A percentile compares a stretch with the other conserved stretches of the same genome.
These are phyloP conservation scores for Citrus cavaleriei DNA, from an alignment of 345 rosid genomes.

Conservation along the genomic window DNA sequence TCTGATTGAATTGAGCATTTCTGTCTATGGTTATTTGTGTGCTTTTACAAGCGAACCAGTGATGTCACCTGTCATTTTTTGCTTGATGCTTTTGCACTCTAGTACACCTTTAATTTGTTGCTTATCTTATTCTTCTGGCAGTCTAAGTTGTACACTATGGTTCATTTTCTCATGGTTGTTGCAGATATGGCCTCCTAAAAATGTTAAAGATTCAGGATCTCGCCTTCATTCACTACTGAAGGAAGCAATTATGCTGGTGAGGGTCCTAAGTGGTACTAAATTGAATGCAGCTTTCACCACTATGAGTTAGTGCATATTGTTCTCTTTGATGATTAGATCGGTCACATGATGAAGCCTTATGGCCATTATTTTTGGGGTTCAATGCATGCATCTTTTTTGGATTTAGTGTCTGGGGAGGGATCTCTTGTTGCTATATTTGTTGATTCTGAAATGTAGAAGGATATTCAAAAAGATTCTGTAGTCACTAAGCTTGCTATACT, in stretches of 20 bases:
- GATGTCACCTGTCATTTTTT: background rate
- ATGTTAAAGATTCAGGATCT: conserved; percentile 90
- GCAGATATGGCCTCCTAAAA: conserved; percentile 99
- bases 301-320: background rate
- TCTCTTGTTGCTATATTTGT: background rate
- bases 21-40: background rate
- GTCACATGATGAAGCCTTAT: background rate
- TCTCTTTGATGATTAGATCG: conserved; percentile 2
- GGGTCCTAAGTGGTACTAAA: conserved; percentile 16
- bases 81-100: background rate
- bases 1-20: background rate
- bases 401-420: background rate
- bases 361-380: background rate
- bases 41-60: background rate
- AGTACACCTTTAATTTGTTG: background rate
- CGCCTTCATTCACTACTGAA: conserved; percentile 75
- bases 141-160: background rate
- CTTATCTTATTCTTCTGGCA: background rate
- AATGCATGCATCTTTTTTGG: background rate
- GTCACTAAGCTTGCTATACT: background rate
- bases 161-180: conserved; percentile 18
- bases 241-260: conserved; percentile 85
- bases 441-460: background rate
- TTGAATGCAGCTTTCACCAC: background rate
- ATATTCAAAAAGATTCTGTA: background rate